phyloP scores from a whole-genome alignment of 192 early-diverging fungal genomes.

The Gigaspora rosea region DNA sequence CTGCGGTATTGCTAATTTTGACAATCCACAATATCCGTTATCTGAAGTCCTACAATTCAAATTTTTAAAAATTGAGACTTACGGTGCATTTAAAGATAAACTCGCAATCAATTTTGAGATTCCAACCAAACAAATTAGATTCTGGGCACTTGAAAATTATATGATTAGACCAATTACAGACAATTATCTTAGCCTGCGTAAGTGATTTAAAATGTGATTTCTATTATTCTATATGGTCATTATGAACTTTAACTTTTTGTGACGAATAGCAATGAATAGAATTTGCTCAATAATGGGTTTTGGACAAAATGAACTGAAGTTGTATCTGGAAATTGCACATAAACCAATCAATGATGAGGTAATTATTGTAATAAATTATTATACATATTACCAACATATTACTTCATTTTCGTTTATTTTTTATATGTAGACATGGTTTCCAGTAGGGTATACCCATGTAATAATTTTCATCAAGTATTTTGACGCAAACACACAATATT shows the following conservation, averaged over 20 bases:
- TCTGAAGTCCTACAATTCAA: conserved; percentile 38
- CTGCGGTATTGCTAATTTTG: conserved; percentile 85
- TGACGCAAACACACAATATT: not conserved
- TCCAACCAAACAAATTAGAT: conserved; percentile 54
- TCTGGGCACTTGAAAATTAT: conserved; percentile 86
- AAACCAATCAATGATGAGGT: conserved; percentile 38
- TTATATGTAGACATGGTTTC: conserved; percentile 2
- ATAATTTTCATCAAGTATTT: conserved; percentile 82
- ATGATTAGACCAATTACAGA: conserved; percentile 81
- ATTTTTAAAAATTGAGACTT: conserved; percentile 47
- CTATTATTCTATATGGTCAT: not conserved
- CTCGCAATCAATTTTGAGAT: not conserved
- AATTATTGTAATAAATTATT: not conserved
- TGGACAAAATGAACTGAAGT: conserved; percentile 38
- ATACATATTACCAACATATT: not conserved
- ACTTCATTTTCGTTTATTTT: not conserved
- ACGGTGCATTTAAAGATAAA: conserved; percentile 46
- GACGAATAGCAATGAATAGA: conserved; percentile 40
- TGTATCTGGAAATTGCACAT: conserved; percentile 43
- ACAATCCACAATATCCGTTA: conserved; percentile 39
- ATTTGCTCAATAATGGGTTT: conserved; percentile 38
- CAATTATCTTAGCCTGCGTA: conserved; percentile 48
- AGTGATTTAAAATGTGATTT: conserved; percentile 2
- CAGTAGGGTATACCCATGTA: conserved; percentile 35
- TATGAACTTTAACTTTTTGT: not conserved